These are phyloP conservation scores for Monosporascus sp. DNA, from an alignment of 2,329 filamentous ascomycete genomes.

Conservation along the genomic window DNA sequence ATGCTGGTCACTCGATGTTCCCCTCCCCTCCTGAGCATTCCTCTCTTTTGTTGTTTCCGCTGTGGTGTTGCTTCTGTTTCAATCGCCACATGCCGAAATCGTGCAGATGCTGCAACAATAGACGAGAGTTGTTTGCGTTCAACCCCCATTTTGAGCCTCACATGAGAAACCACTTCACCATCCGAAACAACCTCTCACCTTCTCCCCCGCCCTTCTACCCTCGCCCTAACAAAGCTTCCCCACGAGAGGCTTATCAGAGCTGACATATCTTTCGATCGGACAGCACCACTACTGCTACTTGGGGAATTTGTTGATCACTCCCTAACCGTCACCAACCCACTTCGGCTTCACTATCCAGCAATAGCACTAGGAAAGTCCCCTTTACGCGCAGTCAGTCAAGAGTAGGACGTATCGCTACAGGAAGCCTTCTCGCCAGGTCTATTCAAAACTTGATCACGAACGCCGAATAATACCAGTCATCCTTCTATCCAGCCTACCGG, in stretches of 20 bases:
- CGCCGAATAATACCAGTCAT: constrained; percentile 6
- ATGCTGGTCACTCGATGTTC: neutral
- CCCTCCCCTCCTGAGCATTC: neutral
- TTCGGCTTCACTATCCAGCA: neutral
- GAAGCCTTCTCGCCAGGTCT: neutral
- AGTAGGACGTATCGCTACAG: neutral
- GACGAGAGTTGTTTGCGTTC: constrained; percentile 18
- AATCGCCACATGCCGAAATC: constrained; percentile 20
- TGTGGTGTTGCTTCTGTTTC: constrained; percentile 20
- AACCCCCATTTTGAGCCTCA: neutral
- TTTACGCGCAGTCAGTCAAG: neutral
- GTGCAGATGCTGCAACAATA: constrained; percentile 20
- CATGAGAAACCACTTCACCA: neutral
- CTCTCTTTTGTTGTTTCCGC: constrained; percentile 13
- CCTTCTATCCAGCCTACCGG: constrained; percentile 6
- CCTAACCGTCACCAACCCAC: neutral
- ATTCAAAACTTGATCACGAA: neutral
- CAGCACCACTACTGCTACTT: neutral
- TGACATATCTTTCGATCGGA: constrained; percentile 12
- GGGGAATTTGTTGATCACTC: neutral
- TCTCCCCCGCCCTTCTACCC: neutral
- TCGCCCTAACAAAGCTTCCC: neutral
- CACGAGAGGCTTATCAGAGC: constrained; percentile 23
- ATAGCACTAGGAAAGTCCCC: neutral
- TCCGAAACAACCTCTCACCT: neutral